phyloP scores from a whole-genome alignment of 2,329 filamentous ascomycete genomes.

The Xylaria sp. region DNA sequence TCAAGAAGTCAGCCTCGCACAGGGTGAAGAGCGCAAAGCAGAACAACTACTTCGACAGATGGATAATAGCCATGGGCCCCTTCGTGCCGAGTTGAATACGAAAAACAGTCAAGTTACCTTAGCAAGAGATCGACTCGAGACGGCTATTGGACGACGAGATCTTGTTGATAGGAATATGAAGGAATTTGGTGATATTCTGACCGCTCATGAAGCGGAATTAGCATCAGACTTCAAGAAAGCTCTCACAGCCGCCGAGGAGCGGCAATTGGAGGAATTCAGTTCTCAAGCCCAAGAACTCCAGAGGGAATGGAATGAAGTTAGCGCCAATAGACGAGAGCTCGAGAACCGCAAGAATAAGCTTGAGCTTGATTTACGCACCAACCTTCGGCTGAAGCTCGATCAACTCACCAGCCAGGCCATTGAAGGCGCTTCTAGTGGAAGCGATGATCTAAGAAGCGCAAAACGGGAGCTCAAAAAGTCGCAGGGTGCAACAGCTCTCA shows the following conservation, averaged over 20 bases:
- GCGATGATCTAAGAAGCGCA: constrained; percentile 77
- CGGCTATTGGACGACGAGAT: constrained; percentile 70
- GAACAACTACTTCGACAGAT: constrained; percentile 81
- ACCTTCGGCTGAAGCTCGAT: constrained; percentile 86
- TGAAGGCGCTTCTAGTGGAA: constrained; percentile 71
- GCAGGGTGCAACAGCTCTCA: constrained; percentile 71
- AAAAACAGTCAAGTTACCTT: constrained; percentile 81
- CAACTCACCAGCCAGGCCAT: constrained; percentile 82
- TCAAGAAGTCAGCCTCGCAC: constrained; percentile 88
- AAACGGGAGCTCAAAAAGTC: constrained; percentile 84
- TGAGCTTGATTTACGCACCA: constrained; percentile 89
- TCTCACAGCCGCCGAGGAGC: constrained; percentile 83
- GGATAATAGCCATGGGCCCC: constrained; percentile 82
- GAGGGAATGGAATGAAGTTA: constrained; percentile 79
- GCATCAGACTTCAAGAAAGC: constrained; percentile 92
- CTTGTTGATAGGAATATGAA: constrained; percentile 80
- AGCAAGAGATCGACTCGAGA: constrained; percentile 77
- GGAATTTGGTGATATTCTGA: constrained; percentile 77
- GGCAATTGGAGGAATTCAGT: constrained; percentile 77
- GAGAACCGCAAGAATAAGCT: constrained; percentile 84
- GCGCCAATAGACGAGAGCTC: constrained; percentile 76
- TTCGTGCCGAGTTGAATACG: constrained; percentile 78
- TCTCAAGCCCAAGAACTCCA: constrained; percentile 77
- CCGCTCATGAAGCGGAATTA: constrained; percentile 82
- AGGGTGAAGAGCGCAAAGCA: constrained; percentile 83